Evolutionary conservation across 441 rosid species (phyloP), one percentile per base, ranked within the genome.

Genomic region (Gossypium davidsonii): DNA sequence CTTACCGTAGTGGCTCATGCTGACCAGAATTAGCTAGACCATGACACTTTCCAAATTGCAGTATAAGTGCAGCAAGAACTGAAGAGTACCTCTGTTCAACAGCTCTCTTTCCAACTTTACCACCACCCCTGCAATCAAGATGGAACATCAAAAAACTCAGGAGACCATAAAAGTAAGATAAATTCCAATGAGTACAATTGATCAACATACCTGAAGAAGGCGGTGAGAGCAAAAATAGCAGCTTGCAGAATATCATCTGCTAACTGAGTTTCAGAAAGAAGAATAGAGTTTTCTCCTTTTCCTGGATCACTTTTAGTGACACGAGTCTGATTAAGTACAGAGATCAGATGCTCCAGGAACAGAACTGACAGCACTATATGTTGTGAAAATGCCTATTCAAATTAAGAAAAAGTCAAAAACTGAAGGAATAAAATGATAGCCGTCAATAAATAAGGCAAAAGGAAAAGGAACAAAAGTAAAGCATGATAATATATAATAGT

Each of bases 31-130:
- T 87, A 74, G 91, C 97, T 71, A 89, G 89, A 75, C 91, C 92
- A 79, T 91, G 98, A 78, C 97, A 93, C 78, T 94, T 93, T 82
- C 99, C 99, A 72, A 96, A 83, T 76, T 93, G 99, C 61, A 93
- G 91, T 76, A 85, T 88, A 65, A 96, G 97, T 74, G 90, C 96
- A 65, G 96, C 90, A 78, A 96, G 91, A 34, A 96, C 97, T 74
- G 92, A 82, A 51, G 98, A 86, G 86, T 96, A 96, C 74, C 90
- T 91, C 82, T 89, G 92, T 79, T 93, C 98, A 76, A 96, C 97
- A 74, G 94, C 93, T 82, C 77, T 89, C 84, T 90, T 96, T 79
- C 98, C 99, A 79, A 89, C 81, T 87, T 90, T 96, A 81, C 98
- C 99, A 3, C 99, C 98, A 70, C 99, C 99, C 81, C 99, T 96